Base-by-base conservation (phyloP, 106 monocot species). In the Platanthera zijinensis region DNA sequence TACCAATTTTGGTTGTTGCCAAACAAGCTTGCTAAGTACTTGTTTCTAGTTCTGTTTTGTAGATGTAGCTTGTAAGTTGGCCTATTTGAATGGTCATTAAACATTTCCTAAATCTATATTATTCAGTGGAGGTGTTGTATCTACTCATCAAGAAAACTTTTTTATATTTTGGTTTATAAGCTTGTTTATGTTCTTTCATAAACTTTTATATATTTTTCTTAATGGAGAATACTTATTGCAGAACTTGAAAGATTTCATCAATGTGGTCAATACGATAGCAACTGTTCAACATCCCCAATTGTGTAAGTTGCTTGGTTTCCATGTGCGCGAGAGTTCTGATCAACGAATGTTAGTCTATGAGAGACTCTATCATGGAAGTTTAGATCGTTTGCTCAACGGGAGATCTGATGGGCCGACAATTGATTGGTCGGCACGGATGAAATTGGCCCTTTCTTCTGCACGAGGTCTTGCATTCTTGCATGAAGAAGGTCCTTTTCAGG, bases 401-500 rank as follows among this genome's bases (percentile, higher is more conserved):
- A 85, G 89, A 85, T 86, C 94, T 22, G 91, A 88, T 67, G 84
- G 87, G 13, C 94, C 88, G 69, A 76, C 79, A 17, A 90, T 99
- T 76, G 97, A 94, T 74, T 99, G 97, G 97, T 80, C 74, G 64
- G 83, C 86, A 11, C 79, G 97, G 25, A 84, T 99, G 75, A 99
- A 94, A 77, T 81, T 99, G 32, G 94, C 94, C 7, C 74, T 99
- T 3, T 91, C 80, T 75, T 90, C 97, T 83, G 94, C 94, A 25
- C 77, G 74, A 21, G 97, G 94, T 17, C 92, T 99, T 73, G 90
- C 86, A 51, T 94, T 89, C 80, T 82, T 99, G 84, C 97, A 94
- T 72, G 97, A 99, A 76, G 97, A 99, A 81, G 97, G 94, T 10
- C 97, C 97, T 71, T 94, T 94, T 74, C 97, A 94, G 91, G 97